A percentile compares a stretch with the other conserved stretches of the same genome.
These are phyloP conservation scores for Malassezia caprae DNA, from an alignment of 1,284 basidiomycete genomes.

Conservation along the genomic window DNA sequence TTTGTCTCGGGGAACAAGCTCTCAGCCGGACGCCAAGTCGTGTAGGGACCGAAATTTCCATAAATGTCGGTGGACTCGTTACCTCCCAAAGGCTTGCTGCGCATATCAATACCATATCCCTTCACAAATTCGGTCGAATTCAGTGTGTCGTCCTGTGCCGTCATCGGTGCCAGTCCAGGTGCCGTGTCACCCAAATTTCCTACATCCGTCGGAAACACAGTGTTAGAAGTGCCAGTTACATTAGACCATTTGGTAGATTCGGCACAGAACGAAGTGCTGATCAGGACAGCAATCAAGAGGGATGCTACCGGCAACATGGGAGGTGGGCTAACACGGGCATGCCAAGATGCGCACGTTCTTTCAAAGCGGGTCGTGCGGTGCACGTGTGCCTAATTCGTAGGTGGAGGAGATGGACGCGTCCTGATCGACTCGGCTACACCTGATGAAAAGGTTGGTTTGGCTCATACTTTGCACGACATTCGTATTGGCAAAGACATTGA, in stretches of 20 bases:
- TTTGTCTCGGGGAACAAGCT: constrained; percentile 14
- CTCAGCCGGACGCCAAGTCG: constrained; percentile 9
- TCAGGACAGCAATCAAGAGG: background rate
- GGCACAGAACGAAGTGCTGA: background rate
- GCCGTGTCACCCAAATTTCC: constrained; percentile 28
- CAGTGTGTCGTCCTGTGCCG: constrained; percentile 28
- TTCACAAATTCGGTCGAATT: constrained; percentile 9
- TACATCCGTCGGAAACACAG: constrained; percentile 36
- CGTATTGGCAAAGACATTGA: background rate
- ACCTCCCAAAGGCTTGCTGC: constrained; percentile 20
- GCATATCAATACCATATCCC: constrained; percentile 23
- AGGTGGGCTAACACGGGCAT: background rate
- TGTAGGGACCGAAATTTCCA: constrained; percentile 23
- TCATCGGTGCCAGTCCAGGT: constrained; percentile 28
- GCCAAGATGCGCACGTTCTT: background rate
- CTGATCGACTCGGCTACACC: background rate
- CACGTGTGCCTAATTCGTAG: background rate
- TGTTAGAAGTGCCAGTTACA: constrained; percentile 15
- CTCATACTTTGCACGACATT: background rate
- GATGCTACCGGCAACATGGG: background rate
- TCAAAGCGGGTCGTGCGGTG: background rate
- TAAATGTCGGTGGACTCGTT: constrained; percentile 26
- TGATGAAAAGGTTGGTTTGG: background rate
- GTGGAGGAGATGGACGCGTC: background rate
- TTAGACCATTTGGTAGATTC: constrained; percentile 5